phyloP scores from a whole-genome alignment of 2,329 filamentous ascomycete genomes.

The Botrytis hyacinthi region DNA sequence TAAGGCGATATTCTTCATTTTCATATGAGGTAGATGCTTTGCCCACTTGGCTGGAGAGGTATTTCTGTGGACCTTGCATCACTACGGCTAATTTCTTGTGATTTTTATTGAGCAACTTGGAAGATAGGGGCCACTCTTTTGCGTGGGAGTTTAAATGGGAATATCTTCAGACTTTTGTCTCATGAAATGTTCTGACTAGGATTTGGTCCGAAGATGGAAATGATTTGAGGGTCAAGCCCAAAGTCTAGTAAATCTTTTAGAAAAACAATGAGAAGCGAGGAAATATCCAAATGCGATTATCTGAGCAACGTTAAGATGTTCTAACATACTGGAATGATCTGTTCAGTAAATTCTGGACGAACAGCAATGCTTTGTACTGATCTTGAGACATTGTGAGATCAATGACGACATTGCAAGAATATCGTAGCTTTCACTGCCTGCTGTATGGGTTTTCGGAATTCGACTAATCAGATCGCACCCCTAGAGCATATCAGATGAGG shows the following conservation, averaged over 20 bases:
- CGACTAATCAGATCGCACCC: accelerated
- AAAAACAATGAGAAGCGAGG: accelerated
- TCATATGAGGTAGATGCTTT: not conserved
- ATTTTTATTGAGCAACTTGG: not conserved
- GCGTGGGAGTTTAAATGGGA: not conserved
- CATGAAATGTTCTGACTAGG: too few relatives aligned
- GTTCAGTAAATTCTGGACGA: not conserved
- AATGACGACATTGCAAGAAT: too few relatives aligned
- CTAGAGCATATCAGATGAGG: not conserved
- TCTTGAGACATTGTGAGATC: not conserved
- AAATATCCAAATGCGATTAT: not conserved
- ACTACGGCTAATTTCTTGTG: not conserved
- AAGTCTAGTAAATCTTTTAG: not conserved
- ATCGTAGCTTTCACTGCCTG: too few relatives aligned
- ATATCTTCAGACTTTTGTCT: not conserved
- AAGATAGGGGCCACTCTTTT: not conserved
- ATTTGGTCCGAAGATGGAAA: not conserved
- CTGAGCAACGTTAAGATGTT: not conserved
- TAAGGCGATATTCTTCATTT: not conserved
- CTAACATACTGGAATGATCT: not conserved
- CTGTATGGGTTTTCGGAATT: accelerated
- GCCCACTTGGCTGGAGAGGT: not conserved
- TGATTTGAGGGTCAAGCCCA: not conserved
- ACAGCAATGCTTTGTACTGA: not conserved
- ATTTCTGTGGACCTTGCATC: not conserved